These are phyloP conservation scores for Trichoderma erinaceum DNA, from an alignment of 495 filamentous ascomycete species.

Conservation along the genomic window DNA sequence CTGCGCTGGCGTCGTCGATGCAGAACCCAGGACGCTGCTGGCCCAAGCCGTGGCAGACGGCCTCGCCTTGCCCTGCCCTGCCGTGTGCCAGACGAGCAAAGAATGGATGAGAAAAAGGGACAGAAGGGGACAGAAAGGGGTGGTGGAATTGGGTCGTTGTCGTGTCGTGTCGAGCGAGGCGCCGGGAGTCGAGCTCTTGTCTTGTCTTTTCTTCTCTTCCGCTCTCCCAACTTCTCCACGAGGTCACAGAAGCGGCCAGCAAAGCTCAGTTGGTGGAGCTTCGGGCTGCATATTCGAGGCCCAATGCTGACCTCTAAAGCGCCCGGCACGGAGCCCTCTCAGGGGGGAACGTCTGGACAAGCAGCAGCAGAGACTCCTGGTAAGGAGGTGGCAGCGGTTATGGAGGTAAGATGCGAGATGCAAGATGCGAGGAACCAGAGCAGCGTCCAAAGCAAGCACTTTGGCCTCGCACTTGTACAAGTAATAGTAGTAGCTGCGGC, in stretches of 20 bases:
- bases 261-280: constrained; percentile 9
- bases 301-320: not conserved
- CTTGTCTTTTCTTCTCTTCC: not conserved
- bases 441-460: not conserved
- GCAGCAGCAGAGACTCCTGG: not conserved
- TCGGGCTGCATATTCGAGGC: constrained; percentile 11
- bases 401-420: constrained; percentile 9
- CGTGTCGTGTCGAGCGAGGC: too few relatives aligned
- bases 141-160: not conserved
- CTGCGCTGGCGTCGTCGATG: not conserved
- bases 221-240: constrained; percentile 3
- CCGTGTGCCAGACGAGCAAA: not conserved
- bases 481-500: too few relatives aligned
- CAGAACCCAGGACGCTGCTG: not conserved
- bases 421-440: not conserved
- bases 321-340: not conserved
- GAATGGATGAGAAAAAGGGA: not conserved
- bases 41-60: not conserved
- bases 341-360: not conserved
- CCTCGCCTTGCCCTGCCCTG: not conserved
- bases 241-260: constrained; percentile 9
- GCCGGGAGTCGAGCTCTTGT: not conserved
- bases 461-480: not conserved
- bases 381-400: not conserved
- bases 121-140: not conserved